phyloP scores from a whole-genome alignment of 169 alveolate genomes.

The Cryptosporidium baileyi region DNA sequence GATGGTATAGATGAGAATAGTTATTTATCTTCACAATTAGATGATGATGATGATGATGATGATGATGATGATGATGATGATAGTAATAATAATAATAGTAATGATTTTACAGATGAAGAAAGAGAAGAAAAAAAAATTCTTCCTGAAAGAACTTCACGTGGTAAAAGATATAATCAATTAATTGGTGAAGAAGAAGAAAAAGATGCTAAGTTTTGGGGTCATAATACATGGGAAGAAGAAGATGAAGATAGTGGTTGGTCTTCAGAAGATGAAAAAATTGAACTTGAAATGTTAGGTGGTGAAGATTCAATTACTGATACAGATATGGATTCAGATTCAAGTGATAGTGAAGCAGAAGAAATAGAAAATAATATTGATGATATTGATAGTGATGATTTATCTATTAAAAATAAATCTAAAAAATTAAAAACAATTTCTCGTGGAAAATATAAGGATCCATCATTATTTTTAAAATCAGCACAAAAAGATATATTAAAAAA shows the following conservation, averaged over 20 bases:
- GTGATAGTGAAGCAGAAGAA: constrained; percentile 28
- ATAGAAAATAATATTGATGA: not conserved
- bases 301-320: constrained; percentile 13
- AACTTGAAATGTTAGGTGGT: constrained; percentile 43
- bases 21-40: not conserved
- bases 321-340: not conserved
- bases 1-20: not conserved
- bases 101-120: constrained; percentile 1
- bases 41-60: not conserved
- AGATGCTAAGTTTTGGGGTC: constrained; percentile 71
- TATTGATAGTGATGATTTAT: not conserved
- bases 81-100: not conserved
- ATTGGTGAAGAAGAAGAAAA: constrained; percentile 71
- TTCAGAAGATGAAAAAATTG: constrained; percentile 67
- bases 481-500: constrained; percentile 36
- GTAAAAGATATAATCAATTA: constrained; percentile 70
- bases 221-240: constrained; percentile 69
- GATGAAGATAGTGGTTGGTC: constrained; percentile 70
- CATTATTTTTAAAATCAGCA: constrained; percentile 53
- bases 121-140: constrained; percentile 42
- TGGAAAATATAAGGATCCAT: constrained; percentile 66
- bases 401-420: not conserved
- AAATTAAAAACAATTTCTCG: not conserved
- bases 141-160: constrained; percentile 72
- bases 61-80: constrained; percentile 21